Conservation (phyloP, 1,284 basidiomycete genomes). For the Moesziomyces sp. region DNA sequence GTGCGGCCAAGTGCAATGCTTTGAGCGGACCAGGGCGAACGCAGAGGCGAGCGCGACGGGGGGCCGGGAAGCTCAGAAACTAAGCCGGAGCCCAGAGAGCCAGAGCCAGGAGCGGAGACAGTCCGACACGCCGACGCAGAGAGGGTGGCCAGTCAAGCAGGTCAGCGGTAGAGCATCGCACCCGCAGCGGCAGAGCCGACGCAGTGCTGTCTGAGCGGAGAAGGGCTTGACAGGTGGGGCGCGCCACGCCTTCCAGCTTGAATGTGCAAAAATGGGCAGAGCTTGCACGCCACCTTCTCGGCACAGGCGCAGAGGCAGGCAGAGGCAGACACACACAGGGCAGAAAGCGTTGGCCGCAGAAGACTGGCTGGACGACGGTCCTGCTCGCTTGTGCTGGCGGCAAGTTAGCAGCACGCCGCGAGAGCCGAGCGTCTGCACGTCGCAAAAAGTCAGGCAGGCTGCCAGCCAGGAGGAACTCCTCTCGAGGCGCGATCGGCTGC, state of each 20-base stretch:
- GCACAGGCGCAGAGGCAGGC: too few relatives aligned
- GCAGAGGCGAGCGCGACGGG: background rate
- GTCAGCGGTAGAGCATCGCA: too few relatives aligned
- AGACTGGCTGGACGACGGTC: background rate
- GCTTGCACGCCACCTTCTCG: too few relatives aligned
- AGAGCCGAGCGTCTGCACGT: too few relatives aligned
- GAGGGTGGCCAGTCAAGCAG: background rate
- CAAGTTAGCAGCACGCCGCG: background rate
- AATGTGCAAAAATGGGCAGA: background rate
- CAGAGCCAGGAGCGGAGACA: too few relatives aligned
- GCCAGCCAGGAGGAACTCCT: background rate
- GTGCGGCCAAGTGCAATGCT: background rate
- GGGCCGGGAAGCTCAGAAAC: background rate
- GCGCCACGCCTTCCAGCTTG: background rate
- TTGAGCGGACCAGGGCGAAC: too few relatives aligned
- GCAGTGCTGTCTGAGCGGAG: conserved; percentile 13
- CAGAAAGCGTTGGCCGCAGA: background rate
- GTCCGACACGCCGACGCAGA: background rate
- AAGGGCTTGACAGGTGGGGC: conserved; percentile 12
- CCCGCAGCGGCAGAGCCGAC: conserved; percentile 2
- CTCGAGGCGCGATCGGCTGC: background rate
- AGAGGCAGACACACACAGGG: too few relatives aligned
- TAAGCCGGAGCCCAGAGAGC: too few relatives aligned
- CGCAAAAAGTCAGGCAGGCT: too few relatives aligned
- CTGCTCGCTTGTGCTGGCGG: background rate